These are phyloP conservation scores for Stentor roeselii DNA, from an alignment of 73 alveolate genomes.

Conservation along the genomic window DNA sequence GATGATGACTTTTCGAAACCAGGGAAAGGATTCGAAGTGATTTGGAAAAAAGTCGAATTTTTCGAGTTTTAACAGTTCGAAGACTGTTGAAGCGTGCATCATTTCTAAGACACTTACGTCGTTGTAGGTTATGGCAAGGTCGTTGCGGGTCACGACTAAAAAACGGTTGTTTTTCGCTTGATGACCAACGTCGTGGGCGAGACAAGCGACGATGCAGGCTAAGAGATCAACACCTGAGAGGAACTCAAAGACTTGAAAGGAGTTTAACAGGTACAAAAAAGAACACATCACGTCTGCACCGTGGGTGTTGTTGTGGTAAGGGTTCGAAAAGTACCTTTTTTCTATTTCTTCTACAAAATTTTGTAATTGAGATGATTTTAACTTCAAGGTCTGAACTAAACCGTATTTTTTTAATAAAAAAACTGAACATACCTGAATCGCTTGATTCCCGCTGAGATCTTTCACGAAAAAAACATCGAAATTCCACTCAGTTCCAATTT, in stretches of 20 bases:
- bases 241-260: constrained; percentile 23
- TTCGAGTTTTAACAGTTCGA: constrained; percentile 50
- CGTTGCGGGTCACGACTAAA: constrained; percentile 38
- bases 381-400: not conserved
- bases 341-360: constrained; percentile 6
- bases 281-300: constrained; percentile 77
- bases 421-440: not conserved
- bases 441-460: not conserved
- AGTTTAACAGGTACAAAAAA: constrained; percentile 20
- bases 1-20: constrained; percentile 66
- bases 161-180: constrained; percentile 47
- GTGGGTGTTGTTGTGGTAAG: constrained; percentile 63
- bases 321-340: constrained; percentile 24
- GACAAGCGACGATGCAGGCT: constrained; percentile 31
- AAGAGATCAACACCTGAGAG: constrained; percentile 20
- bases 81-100: constrained; percentile 59
- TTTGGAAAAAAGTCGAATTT: constrained; percentile 56
- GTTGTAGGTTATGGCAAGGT: constrained; percentile 43
- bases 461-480: constrained; percentile 22
- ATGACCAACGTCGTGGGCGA: constrained; percentile 50
- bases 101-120: constrained; percentile 61
- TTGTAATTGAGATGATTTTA: not conserved
- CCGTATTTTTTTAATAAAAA: not conserved
- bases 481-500: constrained; percentile 15
- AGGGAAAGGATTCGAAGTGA: constrained; percentile 45